Evolutionary conservation across 805 yeast genomes (phyloP), one percentile per base, ranked within the genome.

Genomic region (Sungouiella thailandica): DNA sequence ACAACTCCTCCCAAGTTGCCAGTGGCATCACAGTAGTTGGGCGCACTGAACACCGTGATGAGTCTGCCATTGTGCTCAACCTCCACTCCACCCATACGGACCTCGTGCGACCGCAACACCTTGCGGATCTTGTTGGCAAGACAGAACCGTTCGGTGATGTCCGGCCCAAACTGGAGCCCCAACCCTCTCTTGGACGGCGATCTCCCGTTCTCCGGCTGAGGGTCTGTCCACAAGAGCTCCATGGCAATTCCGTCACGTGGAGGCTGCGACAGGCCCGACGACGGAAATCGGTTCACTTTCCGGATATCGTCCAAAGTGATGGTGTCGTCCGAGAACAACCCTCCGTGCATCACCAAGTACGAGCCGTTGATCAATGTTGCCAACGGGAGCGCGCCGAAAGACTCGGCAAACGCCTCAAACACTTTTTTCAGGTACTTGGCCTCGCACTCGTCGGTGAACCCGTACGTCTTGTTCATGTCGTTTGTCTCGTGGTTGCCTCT

Each of bases 191-290:
- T 88, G 15, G 94, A 83, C 4, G 93, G 86, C 2, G 87, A 76
- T 23, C 95, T 73, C 5, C 97, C 98, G 13, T 74, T 62, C 10
- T 63, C 68, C 0, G 68, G 66, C 58, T 88, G 97, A 1, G 98
- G 98, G 59, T 93, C 98, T 0, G 97, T 86, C 98, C 98, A 93
- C 40, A 93, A 67, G 53, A 93, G 69, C 53, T 93, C 98, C 97
- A 90, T 93, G 58, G 90, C 95, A 23, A 87, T 68, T 7, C 97
- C 97, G 32, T 83, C 86, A 48, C 81, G 76, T 28, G 95, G 90
- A 17, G 97, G 97, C 59, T 86, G 96, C 15, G 76, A 68, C 13
- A 65, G 57, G 2, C 70, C 70, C 3, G 61, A 55, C 27, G 52
- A 44, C 7, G 72, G 69, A 55, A 83, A 82, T 36, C 96, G 70